These are phyloP conservation scores for Ascosphaera apis DNA, from an alignment of 2,329 filamentous ascomycete genomes.

Conservation along the genomic window DNA sequence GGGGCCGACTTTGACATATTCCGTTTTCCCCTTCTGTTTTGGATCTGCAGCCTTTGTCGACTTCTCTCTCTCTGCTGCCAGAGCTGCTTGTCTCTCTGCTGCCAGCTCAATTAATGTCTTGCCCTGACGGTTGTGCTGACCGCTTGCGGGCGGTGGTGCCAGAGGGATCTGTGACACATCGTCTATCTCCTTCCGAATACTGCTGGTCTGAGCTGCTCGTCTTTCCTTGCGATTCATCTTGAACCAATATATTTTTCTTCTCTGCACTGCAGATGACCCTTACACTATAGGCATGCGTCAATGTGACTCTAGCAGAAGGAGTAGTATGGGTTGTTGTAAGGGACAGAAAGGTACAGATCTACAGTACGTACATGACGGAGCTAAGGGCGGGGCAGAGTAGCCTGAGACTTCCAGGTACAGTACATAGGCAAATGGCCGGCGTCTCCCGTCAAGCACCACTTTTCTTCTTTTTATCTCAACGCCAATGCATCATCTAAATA, in stretches of 20 bases:
- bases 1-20: slow-evolving; percentile 12
- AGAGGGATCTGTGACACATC: slow-evolving; percentile 15
- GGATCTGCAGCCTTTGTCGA: slow-evolving; percentile 2
- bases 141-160: slow-evolving; percentile 9
- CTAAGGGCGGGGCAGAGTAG: too few species aligned
- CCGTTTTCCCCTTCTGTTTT: slow-evolving; percentile 7
- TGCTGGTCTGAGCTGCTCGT: slow-evolving; percentile 12
- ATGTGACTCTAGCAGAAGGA: too few species aligned
- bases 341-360: too few species aligned
- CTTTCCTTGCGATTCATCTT: slow-evolving; percentile 17
- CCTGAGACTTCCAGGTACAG: too few species aligned
- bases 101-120: slow-evolving; percentile 24
- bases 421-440: too few species aligned
- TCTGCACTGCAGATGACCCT: too few species aligned
- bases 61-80: slow-evolving; percentile 4
- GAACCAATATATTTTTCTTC: background rate
- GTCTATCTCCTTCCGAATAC: slow-evolving; percentile 4
- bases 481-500: too few species aligned
- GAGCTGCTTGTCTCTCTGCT: slow-evolving; percentile 18
- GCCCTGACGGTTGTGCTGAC: slow-evolving; percentile 6
- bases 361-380: too few species aligned
- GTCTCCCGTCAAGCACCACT: too few species aligned
- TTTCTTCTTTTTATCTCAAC: too few species aligned
- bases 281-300: too few species aligned
- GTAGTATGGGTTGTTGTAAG: too few species aligned